Evolutionary conservation across 352 stramenopile species (phyloP).

Genomic region (Phytophthora palmivora): DNA sequence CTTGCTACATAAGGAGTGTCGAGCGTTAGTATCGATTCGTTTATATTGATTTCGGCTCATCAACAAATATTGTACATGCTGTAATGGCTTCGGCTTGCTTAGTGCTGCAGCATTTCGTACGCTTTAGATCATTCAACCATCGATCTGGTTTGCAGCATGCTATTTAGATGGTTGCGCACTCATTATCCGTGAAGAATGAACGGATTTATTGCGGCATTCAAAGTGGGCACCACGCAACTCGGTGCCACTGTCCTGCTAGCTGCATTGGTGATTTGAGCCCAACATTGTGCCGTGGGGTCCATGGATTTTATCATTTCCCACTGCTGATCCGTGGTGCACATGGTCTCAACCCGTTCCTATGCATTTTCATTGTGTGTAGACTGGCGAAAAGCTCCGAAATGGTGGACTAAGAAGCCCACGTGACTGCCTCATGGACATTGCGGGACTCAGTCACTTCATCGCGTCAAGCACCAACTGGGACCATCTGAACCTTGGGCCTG

Average conservation of each 20-base stretch:
- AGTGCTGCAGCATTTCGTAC: no score
- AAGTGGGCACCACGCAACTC: background rate
- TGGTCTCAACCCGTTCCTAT: constrained; percentile 1
- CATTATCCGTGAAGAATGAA: no score
- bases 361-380: constrained; percentile 9
- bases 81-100: no score
- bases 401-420: constrained; percentile 25
- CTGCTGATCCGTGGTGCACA: background rate
- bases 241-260: background rate
- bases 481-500: constrained; percentile 35
- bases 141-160: no score
- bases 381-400: constrained; percentile 15
- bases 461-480: constrained; percentile 19
- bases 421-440: constrained; percentile 5
- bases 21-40: constrained; percentile 13
- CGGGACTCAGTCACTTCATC: background rate
- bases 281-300: background rate
- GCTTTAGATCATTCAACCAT: no score
- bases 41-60: constrained; percentile 9
- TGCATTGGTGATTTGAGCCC: constrained; percentile 11
- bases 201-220: no score
- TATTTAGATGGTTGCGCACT: no score
- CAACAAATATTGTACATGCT: no score
- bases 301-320: constrained; percentile 37
- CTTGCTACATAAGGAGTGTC: background rate